phyloP scores from a whole-genome alignment of 1,284 basidiomycete genomes.

The Cerioporus squamosus region DNA sequence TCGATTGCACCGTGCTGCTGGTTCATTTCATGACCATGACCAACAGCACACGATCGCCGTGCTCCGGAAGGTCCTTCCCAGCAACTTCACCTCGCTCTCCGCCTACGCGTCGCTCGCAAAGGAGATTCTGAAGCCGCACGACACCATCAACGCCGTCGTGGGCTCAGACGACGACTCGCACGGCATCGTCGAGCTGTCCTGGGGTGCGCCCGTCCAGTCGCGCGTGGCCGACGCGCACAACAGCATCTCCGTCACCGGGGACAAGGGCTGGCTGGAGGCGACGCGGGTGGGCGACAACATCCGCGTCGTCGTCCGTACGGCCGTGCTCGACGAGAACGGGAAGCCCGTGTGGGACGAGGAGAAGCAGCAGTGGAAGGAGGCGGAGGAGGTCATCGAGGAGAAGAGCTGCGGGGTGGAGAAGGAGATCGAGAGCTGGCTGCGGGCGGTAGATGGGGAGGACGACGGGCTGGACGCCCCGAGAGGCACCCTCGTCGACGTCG shows the following conservation, averaged over 20 bases:
- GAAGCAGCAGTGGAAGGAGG: conserved; percentile 33
- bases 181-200: conserved; percentile 62
- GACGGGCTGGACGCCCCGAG: conserved; percentile 56
- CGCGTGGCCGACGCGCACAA: conserved; percentile 34
- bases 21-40: no score
- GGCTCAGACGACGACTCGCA: conserved; percentile 58
- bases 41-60: conserved; percentile 67
- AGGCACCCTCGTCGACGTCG: conserved; percentile 72
- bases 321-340: conserved; percentile 46
- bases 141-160: conserved; percentile 67
- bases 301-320: conserved; percentile 46
- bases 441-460: conserved; percentile 50
- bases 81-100: conserved; percentile 57
- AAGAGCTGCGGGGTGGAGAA: conserved; percentile 54
- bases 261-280: conserved; percentile 53
- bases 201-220: conserved; percentile 55
- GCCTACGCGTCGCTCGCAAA: conserved; percentile 72
- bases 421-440: conserved; percentile 68
- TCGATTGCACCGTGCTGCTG: background rate
- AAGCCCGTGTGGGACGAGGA: conserved; percentile 44
- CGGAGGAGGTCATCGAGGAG: conserved; percentile 51
- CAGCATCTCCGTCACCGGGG: conserved; percentile 60
- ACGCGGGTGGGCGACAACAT: conserved; percentile 30
- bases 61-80: conserved; percentile 63
- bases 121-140: conserved; percentile 72